phyloP scores from a whole-genome alignment of 345 rosid species.

The Corymbia maculata region DNA sequence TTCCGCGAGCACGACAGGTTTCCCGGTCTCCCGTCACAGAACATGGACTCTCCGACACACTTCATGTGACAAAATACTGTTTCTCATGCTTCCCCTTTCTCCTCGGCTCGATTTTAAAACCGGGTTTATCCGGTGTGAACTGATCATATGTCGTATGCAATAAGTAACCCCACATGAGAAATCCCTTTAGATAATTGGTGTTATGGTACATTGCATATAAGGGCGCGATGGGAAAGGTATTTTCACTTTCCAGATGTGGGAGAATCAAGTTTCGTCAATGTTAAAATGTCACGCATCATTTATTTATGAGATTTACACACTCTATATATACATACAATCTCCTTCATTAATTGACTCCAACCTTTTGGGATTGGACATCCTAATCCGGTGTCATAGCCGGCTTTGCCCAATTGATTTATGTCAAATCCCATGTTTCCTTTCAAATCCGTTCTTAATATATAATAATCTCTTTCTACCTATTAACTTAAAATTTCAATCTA shows the following conservation, averaged over 20 bases:
- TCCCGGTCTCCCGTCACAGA: not conserved
- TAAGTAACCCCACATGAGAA: not conserved
- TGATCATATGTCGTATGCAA: not conserved
- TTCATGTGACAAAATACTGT: not conserved
- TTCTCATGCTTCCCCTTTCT: not conserved
- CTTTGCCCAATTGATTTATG: not conserved
- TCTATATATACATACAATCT: not conserved
- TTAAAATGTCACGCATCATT: not conserved
- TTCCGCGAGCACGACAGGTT: not conserved
- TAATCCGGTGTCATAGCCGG: not conserved
- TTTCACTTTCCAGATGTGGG: not conserved
- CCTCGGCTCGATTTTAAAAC: not conserved
- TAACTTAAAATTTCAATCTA: not conserved
- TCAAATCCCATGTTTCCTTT: not conserved
- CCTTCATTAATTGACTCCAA: not conserved
- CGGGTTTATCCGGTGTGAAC: not conserved
- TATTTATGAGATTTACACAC: no score
- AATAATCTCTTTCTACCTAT: not conserved
- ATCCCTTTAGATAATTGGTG: not conserved
- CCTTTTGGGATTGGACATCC: not conserved
- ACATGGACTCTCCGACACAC: not conserved
- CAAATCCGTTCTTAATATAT: no score
- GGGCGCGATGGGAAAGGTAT: not conserved
- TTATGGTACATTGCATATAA: not conserved
- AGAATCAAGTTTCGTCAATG: not conserved